Evolutionary conservation across 768 basidiomycete species (phyloP).

Genomic region (Flagelloscypha sp.): DNA sequence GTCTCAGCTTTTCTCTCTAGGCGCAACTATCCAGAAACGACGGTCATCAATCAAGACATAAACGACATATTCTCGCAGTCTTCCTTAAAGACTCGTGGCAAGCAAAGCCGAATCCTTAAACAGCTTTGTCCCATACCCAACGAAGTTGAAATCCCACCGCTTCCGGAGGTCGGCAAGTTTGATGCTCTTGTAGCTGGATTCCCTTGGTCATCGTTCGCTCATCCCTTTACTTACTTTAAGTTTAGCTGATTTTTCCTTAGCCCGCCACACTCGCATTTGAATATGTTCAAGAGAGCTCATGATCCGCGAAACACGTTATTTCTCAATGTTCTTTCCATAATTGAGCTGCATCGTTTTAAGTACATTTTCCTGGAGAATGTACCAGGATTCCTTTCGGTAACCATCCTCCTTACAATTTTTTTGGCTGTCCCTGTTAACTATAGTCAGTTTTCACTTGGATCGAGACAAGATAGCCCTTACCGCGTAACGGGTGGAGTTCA

Average conservation of each 20-base stretch:
- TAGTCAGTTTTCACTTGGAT: conserved; percentile 33
- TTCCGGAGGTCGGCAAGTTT: conserved; percentile 44
- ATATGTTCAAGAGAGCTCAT: conserved; percentile 61
- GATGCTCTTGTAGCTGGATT: conserved; percentile 64
- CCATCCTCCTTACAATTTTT: too few relatives aligned
- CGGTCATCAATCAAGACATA: conserved; percentile 64
- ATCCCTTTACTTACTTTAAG: background rate
- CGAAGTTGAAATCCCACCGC: conserved; percentile 29
- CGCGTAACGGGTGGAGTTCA: conserved; percentile 53
- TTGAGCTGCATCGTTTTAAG: conserved; percentile 37
- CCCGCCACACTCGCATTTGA: conserved; percentile 65
- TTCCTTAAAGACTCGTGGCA: conserved; percentile 43
- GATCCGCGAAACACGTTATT: conserved; percentile 65
- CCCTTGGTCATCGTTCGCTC: conserved; percentile 47
- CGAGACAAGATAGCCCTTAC: conserved; percentile 31
- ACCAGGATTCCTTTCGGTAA: conserved; percentile 41
- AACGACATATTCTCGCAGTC: conserved; percentile 56
- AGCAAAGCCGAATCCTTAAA: conserved; percentile 28
- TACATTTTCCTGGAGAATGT: conserved; percentile 48
- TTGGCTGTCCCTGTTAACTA: too few relatives aligned
- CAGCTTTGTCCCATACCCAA: conserved; percentile 30
- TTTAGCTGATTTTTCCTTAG: conserved; percentile 25
- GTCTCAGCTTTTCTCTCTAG: conserved; percentile 20
- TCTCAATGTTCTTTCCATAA: conserved; percentile 46
- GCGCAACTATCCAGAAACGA: conserved; percentile 41